Evolutionary conservation across 2,329 filamentous ascomycete species (phyloP).

Genomic region (Cladosporium sp.): DNA sequence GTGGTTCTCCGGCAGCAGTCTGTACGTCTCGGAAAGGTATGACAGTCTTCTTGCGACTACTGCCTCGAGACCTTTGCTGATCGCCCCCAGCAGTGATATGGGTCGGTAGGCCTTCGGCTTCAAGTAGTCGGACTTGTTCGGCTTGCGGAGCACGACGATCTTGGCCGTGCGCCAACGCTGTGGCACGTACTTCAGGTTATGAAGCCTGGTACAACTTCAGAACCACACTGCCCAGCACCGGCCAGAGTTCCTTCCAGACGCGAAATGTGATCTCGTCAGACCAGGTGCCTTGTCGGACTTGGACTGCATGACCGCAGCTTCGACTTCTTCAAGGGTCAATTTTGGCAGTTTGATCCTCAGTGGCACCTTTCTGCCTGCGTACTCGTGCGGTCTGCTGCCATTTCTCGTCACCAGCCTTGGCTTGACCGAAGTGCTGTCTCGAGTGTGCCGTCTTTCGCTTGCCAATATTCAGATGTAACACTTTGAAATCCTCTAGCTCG

Average conservation of each 20-base stretch:
- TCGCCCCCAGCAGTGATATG: slow-evolving; percentile 23
- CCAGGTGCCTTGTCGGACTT: neutral
- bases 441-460: neutral
- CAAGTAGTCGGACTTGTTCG: slow-evolving; percentile 24
- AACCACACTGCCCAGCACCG: neutral
- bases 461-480: neutral
- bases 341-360: neutral
- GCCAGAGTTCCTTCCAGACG: neutral
- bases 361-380: neutral
- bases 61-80: slow-evolving; percentile 23
- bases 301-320: neutral
- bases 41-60: neutral
- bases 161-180: neutral
- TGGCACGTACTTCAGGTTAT: neutral
- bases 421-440: neutral
- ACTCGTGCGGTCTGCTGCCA: neutral
- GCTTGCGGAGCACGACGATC: slow-evolving; percentile 25
- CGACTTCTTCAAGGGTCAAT: neutral
- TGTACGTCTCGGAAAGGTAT: neutral
- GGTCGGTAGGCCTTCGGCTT: slow-evolving; percentile 24
- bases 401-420: neutral
- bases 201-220: neutral
- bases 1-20: slow-evolving; percentile 1
- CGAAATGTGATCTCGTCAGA: neutral
- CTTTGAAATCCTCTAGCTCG: neutral